These are phyloP conservation scores for Penicillium waksmanii DNA, from an alignment of 495 filamentous ascomycete species.

Conservation along the genomic window DNA sequence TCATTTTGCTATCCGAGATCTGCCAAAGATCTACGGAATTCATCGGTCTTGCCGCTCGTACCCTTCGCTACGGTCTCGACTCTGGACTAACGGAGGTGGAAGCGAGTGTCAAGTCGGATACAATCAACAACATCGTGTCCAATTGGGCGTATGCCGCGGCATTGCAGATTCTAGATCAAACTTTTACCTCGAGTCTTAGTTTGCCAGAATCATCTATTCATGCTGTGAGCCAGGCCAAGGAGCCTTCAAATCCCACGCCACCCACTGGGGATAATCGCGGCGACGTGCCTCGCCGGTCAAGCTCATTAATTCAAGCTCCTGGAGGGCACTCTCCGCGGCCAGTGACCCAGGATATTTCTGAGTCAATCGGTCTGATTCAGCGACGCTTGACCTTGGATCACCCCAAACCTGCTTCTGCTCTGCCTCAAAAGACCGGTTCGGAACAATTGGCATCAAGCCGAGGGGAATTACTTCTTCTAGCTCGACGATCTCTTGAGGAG, in stretches of 20 bases:
- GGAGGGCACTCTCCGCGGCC: conserved; percentile 31
- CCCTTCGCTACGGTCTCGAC: conserved; percentile 75
- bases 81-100: conserved; percentile 40
- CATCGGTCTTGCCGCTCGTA: conserved; percentile 73
- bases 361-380: conserved; percentile 22
- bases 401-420: conserved; percentile 29
- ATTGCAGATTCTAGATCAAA: conserved; percentile 77
- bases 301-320: conserved; percentile 41
- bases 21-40: conserved; percentile 79
- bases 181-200: conserved; percentile 66
- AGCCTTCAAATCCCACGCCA: conserved; percentile 24
- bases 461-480: conserved; percentile 80
- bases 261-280: conserved; percentile 47
- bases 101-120: conserved; percentile 41
- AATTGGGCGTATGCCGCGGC: conserved; percentile 84
- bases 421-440: conserved; percentile 61
- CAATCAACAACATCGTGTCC: conserved; percentile 80
- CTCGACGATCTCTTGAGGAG: conserved; percentile 74
- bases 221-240: conserved; percentile 32
- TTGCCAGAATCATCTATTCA: conserved; percentile 63
- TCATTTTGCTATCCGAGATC: conserved; percentile 77
- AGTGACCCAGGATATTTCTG: conserved; percentile 39
- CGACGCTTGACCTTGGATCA: conserved; percentile 36
- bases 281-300: conserved; percentile 46
- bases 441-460: conserved; percentile 82